Evolutionary conservation across 1,284 basidiomycete species (phyloP).

Genomic region (Cutaneotrichosporon dermatis): DNA sequence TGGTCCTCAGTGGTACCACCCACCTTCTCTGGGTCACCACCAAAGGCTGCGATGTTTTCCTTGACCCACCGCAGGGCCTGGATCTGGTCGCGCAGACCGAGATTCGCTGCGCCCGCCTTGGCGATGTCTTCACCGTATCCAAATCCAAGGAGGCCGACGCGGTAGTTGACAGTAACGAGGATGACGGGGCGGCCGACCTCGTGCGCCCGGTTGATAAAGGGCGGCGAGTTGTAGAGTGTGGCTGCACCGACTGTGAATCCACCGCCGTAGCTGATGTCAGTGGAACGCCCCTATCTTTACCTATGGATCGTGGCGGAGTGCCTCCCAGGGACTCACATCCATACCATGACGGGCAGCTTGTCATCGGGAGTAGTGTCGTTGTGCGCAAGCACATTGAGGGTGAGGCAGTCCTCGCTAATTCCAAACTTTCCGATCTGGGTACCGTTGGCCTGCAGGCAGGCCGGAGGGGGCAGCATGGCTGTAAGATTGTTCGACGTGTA

Average conservation of each 20-base stretch:
- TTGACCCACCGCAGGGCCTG: slow-evolving; percentile 53
- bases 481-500: slow-evolving; percentile 25
- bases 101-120: slow-evolving; percentile 39
- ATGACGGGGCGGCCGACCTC: slow-evolving; percentile 37
- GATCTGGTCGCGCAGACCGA: slow-evolving; percentile 50
- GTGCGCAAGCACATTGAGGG: slow-evolving; percentile 46
- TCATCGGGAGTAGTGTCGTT: not conserved
- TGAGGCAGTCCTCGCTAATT: slow-evolving; percentile 49
- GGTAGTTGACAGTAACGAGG: slow-evolving; percentile 51
- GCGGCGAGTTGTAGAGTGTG: slow-evolving; percentile 21
- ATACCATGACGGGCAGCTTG: slow-evolving; percentile 42
- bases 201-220: slow-evolving; percentile 12
- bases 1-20: too few relatives aligned
- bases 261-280: slow-evolving; percentile 38
- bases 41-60: slow-evolving; percentile 51
- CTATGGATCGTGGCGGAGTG: too few relatives aligned
- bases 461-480: slow-evolving; percentile 28
- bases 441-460: slow-evolving; percentile 31
- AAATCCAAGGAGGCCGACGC: slow-evolving; percentile 52
- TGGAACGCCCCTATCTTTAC: too few relatives aligned
- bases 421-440: slow-evolving; percentile 4
- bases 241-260: slow-evolving; percentile 26
- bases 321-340: slow-evolving; percentile 20
- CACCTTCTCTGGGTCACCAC: slow-evolving; percentile 48
- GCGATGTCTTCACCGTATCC: slow-evolving; percentile 24